Evolutionary conservation across 2,329 filamentous ascomycete species (phyloP).

Genomic region (Phialophora verrucosa): DNA sequence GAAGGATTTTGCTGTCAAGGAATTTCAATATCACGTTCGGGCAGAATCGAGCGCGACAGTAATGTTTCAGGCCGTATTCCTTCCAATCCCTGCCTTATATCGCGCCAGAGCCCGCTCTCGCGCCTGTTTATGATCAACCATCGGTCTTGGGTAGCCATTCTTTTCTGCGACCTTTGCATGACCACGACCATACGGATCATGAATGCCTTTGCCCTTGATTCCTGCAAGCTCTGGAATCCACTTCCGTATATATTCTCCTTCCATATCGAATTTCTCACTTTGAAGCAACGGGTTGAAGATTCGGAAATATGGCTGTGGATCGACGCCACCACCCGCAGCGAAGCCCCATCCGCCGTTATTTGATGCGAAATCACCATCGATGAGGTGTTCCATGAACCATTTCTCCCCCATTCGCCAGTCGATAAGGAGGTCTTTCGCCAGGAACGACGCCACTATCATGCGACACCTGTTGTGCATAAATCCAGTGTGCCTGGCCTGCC

Average conservation of each 20-base stretch:
- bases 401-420: slow-evolving; percentile 84
- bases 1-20: neutral
- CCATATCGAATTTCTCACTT: slow-evolving; percentile 81
- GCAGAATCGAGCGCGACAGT: neutral
- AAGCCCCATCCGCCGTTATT: slow-evolving; percentile 77
- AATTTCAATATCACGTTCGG: neutral
- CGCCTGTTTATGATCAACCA: slow-evolving; percentile 74
- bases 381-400: slow-evolving; percentile 80
- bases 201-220: slow-evolving; percentile 64
- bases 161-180: slow-evolving; percentile 64
- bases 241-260: slow-evolving; percentile 78
- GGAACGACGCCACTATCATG: slow-evolving; percentile 82
- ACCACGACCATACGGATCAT: slow-evolving; percentile 77
- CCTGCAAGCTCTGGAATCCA: slow-evolving; percentile 78
- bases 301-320: slow-evolving; percentile 87
- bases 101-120: slow-evolving; percentile 70
- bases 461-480: slow-evolving; percentile 79
- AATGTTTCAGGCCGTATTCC: slow-evolving; percentile 7
- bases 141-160: slow-evolving; percentile 73
- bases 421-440: slow-evolving; percentile 78
- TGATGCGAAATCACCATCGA: slow-evolving; percentile 79
- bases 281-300: slow-evolving; percentile 88
- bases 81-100: slow-evolving; percentile 70
- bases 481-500: slow-evolving; percentile 70
- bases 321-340: slow-evolving; percentile 71